A percentile compares a stretch with the other conserved stretches of the same genome.
Evolutionary conservation across 176 grass and related monocot species (phyloP).

Genomic region (Lolium multiflorum): DNA sequence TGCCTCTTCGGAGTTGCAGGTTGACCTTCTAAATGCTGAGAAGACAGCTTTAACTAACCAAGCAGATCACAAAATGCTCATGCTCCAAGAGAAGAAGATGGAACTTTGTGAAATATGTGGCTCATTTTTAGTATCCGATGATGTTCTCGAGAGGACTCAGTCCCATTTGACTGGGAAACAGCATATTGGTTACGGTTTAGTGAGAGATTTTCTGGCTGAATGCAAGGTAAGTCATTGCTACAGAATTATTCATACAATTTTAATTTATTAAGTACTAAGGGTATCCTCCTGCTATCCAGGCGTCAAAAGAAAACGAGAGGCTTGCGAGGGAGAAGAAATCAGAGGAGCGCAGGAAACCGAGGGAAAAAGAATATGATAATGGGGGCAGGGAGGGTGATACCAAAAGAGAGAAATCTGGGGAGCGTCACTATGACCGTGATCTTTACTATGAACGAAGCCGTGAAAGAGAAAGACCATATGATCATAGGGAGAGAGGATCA

Average conservation of each 20-base stretch:
- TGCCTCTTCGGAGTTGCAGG: conserved; percentile 8
- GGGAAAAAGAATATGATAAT: conserved; percentile 57
- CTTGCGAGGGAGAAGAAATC: conserved; percentile 74
- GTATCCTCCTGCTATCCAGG: conserved; percentile 48
- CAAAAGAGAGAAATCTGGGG: conserved; percentile 57
- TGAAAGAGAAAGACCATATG: conserved; percentile 70
- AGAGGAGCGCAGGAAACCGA: conserved; percentile 65
- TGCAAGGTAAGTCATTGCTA: conserved; percentile 62
- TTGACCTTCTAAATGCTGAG: conserved; percentile 17
- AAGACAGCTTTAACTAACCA: conserved; percentile 11
- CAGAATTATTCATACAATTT: conserved; percentile 24
- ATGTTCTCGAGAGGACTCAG: conserved; percentile 89
- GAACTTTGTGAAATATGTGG: conserved; percentile 67
- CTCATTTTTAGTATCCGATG: conserved; percentile 89
- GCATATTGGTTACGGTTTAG: conserved; percentile 92
- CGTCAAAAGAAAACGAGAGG: conserved; percentile 67
- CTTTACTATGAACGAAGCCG: conserved; percentile 50
- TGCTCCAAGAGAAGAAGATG: conserved; percentile 29
- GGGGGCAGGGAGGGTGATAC: conserved; percentile 47
- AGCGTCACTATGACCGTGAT: conserved; percentile 56
- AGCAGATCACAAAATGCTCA: not conserved
- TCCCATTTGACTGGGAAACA: conserved; percentile 94
- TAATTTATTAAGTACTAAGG: conserved; percentile 39
- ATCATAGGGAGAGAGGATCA: conserved; percentile 60
- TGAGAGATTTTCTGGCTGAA: conserved; percentile 84